Evolutionary conservation across 352 stramenopile genomes (phyloP).

Genomic region (Pythium aristosporum): DNA sequence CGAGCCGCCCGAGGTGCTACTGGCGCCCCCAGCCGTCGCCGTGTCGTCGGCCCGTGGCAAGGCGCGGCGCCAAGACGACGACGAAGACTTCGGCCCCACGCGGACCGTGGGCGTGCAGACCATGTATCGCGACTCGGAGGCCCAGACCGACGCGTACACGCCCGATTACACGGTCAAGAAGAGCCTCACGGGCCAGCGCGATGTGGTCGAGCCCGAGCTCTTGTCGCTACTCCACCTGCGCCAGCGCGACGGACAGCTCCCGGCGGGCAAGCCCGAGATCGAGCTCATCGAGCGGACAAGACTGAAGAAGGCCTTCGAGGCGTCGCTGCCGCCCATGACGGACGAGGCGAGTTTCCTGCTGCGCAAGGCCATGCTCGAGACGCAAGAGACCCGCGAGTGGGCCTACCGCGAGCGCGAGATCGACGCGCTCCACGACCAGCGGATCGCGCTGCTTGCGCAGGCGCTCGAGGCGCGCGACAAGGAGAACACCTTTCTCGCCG

Average conservation of each 20-base stretch:
- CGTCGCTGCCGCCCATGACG: constrained; percentile 91
- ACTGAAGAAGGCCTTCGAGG: constrained; percentile 84
- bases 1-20: constrained; percentile 82
- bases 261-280: constrained; percentile 81
- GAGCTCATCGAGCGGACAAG: constrained; percentile 90
- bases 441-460: constrained; percentile 73
- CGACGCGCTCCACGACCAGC: constrained; percentile 77
- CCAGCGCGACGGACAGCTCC: constrained; percentile 65
- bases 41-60: constrained; percentile 28
- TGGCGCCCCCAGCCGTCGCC: constrained; percentile 53
- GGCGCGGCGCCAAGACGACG: constrained; percentile 28
- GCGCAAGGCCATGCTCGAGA: constrained; percentile 91
- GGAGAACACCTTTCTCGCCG: constrained; percentile 88
- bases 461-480: constrained; percentile 88
- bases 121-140: constrained; percentile 91
- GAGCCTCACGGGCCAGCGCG: constrained; percentile 32
- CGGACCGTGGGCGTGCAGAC: constrained; percentile 89
- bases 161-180: constrained; percentile 88
- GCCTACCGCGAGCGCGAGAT: constrained; percentile 89
- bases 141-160: constrained; percentile 93
- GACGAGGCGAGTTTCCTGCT: constrained; percentile 92
- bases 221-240: constrained; percentile 74
- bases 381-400: constrained; percentile 90
- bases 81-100: constrained; percentile 42
- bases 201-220: constrained; percentile 74